Conservation (phyloP, 768 basidiomycete genomes). For the Auricularia sp. region DNA sequence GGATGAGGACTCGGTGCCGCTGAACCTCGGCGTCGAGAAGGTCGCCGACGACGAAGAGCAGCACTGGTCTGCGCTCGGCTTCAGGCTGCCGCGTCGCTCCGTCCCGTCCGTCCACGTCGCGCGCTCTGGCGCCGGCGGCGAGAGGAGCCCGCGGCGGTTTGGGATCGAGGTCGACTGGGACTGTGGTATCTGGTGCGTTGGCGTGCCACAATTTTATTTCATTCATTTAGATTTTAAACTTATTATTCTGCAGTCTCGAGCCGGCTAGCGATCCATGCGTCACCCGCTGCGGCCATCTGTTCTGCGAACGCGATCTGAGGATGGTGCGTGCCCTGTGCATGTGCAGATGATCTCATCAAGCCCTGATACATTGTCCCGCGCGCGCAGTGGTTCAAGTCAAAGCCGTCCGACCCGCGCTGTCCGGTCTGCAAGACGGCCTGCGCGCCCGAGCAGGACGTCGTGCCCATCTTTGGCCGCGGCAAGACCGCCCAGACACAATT, state of each 20-base stretch:
- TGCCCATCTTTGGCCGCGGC: conserved; percentile 1
- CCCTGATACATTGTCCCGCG: neutral
- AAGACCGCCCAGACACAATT: neutral
- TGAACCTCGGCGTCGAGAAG: conserved; percentile 2
- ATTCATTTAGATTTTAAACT: too few species aligned
- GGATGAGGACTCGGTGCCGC: neutral
- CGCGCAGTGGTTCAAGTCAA: neutral
- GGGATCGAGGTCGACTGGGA: conserved; percentile 1
- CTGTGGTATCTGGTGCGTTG: neutral
- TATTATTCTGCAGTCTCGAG: neutral
- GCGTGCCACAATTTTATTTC: too few species aligned
- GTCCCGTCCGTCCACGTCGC: neutral
- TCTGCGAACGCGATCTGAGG: neutral
- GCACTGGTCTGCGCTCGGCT: neutral
- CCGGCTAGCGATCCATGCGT: neutral
- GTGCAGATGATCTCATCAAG: neutral
- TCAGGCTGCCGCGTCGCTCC: neutral
- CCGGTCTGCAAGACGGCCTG: neutral
- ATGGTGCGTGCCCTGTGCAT: neutral
- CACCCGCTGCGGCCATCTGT: conserved; percentile 1
- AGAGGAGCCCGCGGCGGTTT: neutral
- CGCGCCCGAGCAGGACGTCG: neutral
- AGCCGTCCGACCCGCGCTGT: neutral
- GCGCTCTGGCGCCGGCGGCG: neutral
- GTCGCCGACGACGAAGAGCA: neutral